Evolutionary conservation across 192 early-diverging fungal species (phyloP), one percentile per base, ranked within the genome.

Genomic region (Entomortierella beljakovae): DNA sequence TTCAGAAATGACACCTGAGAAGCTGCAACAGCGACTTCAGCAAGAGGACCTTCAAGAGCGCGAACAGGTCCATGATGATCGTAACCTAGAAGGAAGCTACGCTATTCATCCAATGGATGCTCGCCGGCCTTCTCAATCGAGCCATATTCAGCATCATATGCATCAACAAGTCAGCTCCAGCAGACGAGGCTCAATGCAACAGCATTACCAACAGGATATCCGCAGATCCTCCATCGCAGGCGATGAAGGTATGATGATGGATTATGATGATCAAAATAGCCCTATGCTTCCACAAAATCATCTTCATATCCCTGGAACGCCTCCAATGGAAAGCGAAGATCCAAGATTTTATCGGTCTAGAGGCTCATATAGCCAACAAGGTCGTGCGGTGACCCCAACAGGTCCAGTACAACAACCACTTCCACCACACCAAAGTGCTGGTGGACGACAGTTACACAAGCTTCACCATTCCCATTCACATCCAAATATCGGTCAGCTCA

Each of bases 381-480:
- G 42, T 16, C 70, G 70, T 25, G 35, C 70, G 0, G 49, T 56
- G 9, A 62, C 68, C 15, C 52, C 68, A 9, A 60, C 67, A 9
- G 67, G 67, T 3, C 59, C 42, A n/a, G 42, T 1, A 32, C 54
- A 34, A 16, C 53, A 25, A 29, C 26, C 53, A 29, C 54, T 34
- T 20, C 31, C 54, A 31, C 54, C 32, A 20, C 64, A 38, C n/a
- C 46, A 50, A 25, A 25, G 37, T 20, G 0, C 23, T 31, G 49
- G 29, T 16, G 57, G 63, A 15, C 57, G 57, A 32, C 64, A 68
- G 35, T 18, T 48, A 5, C 75, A 79, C 31, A 79, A 79, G 35
- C 42, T 79, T 37, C 75, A 79, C 51, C 66, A 79, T 25, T 79
- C 75, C 11, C 75, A 69, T 16, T 79, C 75, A 0, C 75, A 79